Evolutionary conservation across 345 rosid genomes (phyloP).

Genomic region (Garcia nutans): DNA sequence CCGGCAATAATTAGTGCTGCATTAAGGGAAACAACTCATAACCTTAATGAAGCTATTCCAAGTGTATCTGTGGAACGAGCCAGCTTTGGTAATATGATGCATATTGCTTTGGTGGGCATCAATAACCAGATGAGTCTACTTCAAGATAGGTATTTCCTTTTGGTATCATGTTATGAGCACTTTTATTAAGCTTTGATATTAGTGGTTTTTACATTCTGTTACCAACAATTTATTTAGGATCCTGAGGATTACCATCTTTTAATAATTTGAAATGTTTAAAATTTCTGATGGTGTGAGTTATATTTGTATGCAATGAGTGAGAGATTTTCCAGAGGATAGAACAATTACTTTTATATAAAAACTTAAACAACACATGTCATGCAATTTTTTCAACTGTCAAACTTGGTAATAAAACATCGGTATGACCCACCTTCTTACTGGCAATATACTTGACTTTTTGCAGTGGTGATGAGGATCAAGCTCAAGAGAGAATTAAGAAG

Average conservation of each 20-base stretch:
- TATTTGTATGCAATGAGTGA: neutral
- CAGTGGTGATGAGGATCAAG: conserved; percentile 99
- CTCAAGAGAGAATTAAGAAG: conserved; percentile 90
- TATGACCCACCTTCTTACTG: conserved; percentile 18
- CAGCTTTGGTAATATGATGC: conserved; percentile 90
- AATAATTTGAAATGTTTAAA: neutral
- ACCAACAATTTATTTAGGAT: neutral
- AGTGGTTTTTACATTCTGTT: neutral
- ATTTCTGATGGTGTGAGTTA: neutral
- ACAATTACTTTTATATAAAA: neutral
- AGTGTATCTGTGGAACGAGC: conserved; percentile 43
- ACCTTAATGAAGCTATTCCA: conserved; percentile 40
- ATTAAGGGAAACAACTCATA: conserved; percentile 70
- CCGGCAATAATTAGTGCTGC: conserved; percentile 71
- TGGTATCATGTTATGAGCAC: neutral
- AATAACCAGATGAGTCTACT: conserved; percentile 98
- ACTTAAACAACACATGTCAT: neutral
- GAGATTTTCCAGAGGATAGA: neutral
- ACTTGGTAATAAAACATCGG: neutral
- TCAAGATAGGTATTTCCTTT: conserved; percentile 80
- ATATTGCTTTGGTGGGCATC: conserved; percentile 88
- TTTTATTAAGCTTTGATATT: conserved; percentile 7
- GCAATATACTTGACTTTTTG: conserved; percentile 28
- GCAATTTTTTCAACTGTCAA: conserved; percentile 5
- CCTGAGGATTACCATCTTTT: neutral